phyloP scores from a whole-genome alignment of 345 rosid genomes.

The Arabidopsis suecica region DNA sequence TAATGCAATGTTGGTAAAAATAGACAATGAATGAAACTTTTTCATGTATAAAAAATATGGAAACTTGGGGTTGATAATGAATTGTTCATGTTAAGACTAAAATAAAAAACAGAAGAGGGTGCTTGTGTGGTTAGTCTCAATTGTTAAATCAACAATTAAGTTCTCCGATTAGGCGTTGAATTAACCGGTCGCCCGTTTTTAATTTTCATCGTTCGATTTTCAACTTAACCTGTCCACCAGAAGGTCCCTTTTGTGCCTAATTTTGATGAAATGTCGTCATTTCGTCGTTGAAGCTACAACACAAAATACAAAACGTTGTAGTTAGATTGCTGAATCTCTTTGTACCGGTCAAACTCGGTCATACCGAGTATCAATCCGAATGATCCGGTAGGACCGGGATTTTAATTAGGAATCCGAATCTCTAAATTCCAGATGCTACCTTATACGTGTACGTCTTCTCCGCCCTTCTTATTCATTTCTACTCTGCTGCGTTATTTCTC shows the following conservation, averaged over 20 bases:
- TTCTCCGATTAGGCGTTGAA: not conserved
- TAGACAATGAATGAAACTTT: too few species aligned
- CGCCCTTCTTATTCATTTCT: constrained; percentile 5
- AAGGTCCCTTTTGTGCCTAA: not conserved
- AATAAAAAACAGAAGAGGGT: not conserved
- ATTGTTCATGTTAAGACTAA: too few species aligned
- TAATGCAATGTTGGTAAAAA: too few species aligned
- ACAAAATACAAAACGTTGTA: too few species aligned
- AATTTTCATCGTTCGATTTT: not conserved
- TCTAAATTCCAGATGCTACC: constrained; percentile 14
- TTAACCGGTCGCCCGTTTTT: not conserved
- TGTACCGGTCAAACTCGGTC: constrained; percentile 4
- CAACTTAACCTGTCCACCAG: not conserved
- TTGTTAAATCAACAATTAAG: not conserved
- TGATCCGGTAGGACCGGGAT: constrained; percentile 33
- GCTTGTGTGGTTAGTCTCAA: not conserved
- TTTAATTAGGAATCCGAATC: constrained; percentile 33
- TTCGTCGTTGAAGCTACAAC: too few species aligned
- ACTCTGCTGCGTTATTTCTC: not conserved
- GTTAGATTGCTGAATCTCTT: not conserved
- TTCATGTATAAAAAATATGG: too few species aligned
- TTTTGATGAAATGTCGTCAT: not conserved
- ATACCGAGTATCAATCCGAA: not conserved
- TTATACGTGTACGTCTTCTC: constrained; percentile 16
- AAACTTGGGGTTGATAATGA: too few species aligned